These are phyloP conservation scores for Suhomyces sp. DNA, from an alignment of 805 yeast genomes.

Conservation along the genomic window DNA sequence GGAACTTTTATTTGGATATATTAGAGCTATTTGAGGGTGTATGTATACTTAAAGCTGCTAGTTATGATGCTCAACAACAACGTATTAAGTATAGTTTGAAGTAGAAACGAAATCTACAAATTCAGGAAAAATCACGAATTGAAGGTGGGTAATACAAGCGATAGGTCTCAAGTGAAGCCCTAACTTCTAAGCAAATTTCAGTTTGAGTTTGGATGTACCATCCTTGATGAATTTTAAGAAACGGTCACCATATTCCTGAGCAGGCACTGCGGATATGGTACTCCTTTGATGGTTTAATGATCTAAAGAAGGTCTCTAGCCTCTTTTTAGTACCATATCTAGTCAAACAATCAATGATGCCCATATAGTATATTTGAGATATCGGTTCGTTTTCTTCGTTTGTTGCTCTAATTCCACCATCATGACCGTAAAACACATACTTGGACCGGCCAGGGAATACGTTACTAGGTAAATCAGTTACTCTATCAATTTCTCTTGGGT, in stretches of 20 bases:
- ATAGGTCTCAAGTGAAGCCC: not conserved
- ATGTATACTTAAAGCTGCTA: not conserved
- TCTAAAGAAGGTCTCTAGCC: conserved; percentile 83
- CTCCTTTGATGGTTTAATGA: conserved; percentile 64
- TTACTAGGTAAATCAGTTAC: conserved; percentile 40
- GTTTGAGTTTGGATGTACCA: conserved; percentile 16
- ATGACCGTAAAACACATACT: conserved; percentile 64
- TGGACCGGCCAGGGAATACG: conserved; percentile 47
- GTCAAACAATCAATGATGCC: conserved; percentile 96
- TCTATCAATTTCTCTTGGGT: conserved; percentile 43
- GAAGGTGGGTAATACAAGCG: not conserved
- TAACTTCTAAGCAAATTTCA: conserved; percentile 2
- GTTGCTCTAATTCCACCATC: conserved; percentile 86
- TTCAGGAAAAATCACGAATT: not conserved
- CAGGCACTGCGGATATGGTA: conserved; percentile 86
- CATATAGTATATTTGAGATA: conserved; percentile 73
- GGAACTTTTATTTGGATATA: not conserved
- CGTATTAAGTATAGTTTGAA: not conserved
- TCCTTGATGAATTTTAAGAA: conserved; percentile 65
- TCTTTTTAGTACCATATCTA: conserved; percentile 67
- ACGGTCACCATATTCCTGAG: conserved; percentile 84
- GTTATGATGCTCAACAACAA: not conserved
- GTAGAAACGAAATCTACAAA: not conserved
- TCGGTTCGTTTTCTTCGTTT: conserved; percentile 56
- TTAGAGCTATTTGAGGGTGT: not conserved